phyloP scores from a whole-genome alignment of 257 asterid genomes.

The Schizonepeta tenuifolia region DNA sequence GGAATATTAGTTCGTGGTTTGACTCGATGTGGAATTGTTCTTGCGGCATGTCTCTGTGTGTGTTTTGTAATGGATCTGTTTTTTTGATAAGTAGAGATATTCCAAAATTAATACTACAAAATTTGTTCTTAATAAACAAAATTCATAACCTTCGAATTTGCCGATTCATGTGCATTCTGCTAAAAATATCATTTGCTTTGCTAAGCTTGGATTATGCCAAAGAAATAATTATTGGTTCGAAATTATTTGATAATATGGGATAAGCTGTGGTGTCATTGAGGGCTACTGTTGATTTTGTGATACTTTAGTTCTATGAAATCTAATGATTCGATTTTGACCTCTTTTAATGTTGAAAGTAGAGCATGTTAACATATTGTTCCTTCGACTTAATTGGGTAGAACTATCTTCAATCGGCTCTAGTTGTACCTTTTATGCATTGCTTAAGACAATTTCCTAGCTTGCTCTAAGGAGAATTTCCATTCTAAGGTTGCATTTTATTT shows the following conservation, averaged over 20 bases:
- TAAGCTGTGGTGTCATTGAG: not conserved
- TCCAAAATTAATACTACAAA: not conserved
- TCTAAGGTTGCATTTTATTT: not conserved
- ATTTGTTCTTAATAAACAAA: not conserved
- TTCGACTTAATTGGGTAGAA: not conserved
- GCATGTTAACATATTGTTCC: not conserved
- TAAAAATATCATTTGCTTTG: not conserved
- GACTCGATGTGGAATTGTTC: not conserved
- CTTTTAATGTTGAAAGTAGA: not conserved
- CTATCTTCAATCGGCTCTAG: not conserved
- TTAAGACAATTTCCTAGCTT: not conserved
- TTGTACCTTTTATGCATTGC: not conserved
- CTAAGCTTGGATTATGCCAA: not conserved
- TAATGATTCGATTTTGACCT: not conserved
- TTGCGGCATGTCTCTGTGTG: not conserved
- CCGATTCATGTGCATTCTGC: slow-evolving; percentile 2
- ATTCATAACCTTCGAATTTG: not conserved
- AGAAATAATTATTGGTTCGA: not conserved
- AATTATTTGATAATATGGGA: not conserved
- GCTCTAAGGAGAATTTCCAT: not conserved
- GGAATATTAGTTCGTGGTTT: not conserved
- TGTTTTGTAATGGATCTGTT: slow-evolving; percentile 2
- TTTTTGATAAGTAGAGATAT: not conserved
- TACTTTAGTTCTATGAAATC: not conserved
- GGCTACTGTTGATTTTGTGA: slow-evolving; percentile 4